Evolutionary conservation across 1,139 yeast species (phyloP).

Genomic region (Starmera stellimalicola): DNA sequence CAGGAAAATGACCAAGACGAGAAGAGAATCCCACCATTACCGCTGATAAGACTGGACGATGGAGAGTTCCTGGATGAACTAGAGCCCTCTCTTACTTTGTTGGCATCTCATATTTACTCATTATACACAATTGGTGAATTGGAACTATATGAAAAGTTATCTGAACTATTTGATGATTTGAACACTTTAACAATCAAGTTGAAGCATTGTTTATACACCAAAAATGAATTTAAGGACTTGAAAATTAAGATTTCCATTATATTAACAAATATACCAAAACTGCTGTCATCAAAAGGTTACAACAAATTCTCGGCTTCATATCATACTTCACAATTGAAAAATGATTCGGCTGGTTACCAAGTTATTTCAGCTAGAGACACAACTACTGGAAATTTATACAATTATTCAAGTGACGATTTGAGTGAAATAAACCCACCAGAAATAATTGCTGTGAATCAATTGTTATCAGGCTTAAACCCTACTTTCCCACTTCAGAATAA

Average conservation of each 20-base stretch:
- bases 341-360: slow-evolving; percentile 72
- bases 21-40: slow-evolving; percentile 41
- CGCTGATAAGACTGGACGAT: slow-evolving; percentile 35
- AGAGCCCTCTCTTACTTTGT: slow-evolving; percentile 43
- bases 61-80: slow-evolving; percentile 46
- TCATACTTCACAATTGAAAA: slow-evolving; percentile 19
- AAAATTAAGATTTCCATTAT: slow-evolving; percentile 52
- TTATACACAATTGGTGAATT: slow-evolving; percentile 66
- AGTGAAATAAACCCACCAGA: slow-evolving; percentile 35
- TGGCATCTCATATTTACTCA: slow-evolving; percentile 58
- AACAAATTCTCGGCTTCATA: slow-evolving; percentile 18
- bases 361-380: slow-evolving; percentile 59
- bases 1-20: slow-evolving; percentile 16
- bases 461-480: slow-evolving; percentile 63
- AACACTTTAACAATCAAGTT: slow-evolving; percentile 57
- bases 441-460: slow-evolving; percentile 58
- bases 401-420: slow-evolving; percentile 25
- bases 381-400: slow-evolving; percentile 51
- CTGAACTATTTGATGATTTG: slow-evolving; percentile 45
- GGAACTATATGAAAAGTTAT: slow-evolving; percentile 45
- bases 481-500: slow-evolving; percentile 51
- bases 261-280: slow-evolving; percentile 59
- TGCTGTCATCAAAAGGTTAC: slow-evolving; percentile 37
- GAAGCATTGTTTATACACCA: slow-evolving; percentile 46
- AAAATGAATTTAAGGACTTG: slow-evolving; percentile 45